These are phyloP conservation scores for Pythium sp. DNA, from an alignment of 352 stramenopile genomes.

Conservation along the genomic window DNA sequence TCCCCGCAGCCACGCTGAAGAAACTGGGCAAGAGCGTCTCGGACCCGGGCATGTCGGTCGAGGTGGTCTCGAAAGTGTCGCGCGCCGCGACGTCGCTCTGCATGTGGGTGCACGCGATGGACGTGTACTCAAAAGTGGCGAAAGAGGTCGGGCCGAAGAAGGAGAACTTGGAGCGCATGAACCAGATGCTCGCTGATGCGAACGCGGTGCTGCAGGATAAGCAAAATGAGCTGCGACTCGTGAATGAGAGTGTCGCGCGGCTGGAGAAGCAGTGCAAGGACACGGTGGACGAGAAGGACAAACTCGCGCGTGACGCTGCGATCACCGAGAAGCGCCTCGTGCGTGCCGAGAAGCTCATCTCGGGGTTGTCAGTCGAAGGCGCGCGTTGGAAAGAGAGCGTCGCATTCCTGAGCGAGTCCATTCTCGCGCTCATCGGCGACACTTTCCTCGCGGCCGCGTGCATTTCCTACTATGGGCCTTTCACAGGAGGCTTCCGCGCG, in stretches of 20 bases:
- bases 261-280: conserved; percentile 90
- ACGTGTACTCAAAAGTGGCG: conserved; percentile 93
- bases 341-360: conserved; percentile 91
- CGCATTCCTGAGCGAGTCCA: conserved; percentile 67
- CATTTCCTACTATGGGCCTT: conserved; percentile 94
- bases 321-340: conserved; percentile 89
- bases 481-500: conserved; percentile 87
- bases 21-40: conserved; percentile 86
- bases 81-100: conserved; percentile 90
- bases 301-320: conserved; percentile 79
- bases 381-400: conserved; percentile 92
- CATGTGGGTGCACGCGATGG: conserved; percentile 94
- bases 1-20: conserved; percentile 81
- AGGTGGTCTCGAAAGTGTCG: conserved; percentile 92
- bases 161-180: conserved; percentile 90
- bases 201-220: conserved; percentile 87
- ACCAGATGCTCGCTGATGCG: conserved; percentile 85
- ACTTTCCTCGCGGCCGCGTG: conserved; percentile 91
- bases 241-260: conserved; percentile 89
- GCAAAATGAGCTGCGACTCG: conserved; percentile 80
- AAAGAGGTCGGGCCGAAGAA: conserved; percentile 94
- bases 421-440: conserved; percentile 87
- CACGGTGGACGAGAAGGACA: conserved; percentile 90
- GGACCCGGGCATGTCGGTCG: conserved; percentile 86
- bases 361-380: conserved; percentile 87